Evolutionary conservation across 805 yeast genomes (phyloP).

Genomic region (Wickerhamiella cacticola): DNA sequence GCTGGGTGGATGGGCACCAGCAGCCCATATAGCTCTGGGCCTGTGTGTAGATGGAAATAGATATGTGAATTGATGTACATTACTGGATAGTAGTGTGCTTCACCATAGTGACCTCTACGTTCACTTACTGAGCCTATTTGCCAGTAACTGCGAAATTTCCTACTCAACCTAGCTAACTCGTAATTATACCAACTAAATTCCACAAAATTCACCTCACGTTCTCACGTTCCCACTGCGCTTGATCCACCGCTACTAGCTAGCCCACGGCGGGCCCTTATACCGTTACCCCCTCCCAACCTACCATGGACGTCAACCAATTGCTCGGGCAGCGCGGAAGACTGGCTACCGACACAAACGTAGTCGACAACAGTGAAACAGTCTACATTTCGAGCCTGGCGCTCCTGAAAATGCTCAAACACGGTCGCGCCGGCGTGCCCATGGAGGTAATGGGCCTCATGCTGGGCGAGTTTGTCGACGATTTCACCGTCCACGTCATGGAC

Average conservation of each 20-base stretch:
- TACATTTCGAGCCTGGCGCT: conserved; percentile 91
- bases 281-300: background rate
- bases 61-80: no score
- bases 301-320: conserved; percentile 12
- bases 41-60: no score
- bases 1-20: no score
- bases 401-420: conserved; percentile 93
- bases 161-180: no score
- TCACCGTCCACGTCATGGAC: conserved; percentile 91
- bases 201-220: no score
- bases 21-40: no score
- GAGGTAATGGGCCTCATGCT: conserved; percentile 96
- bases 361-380: conserved; percentile 92
- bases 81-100: no score
- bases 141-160: no score
- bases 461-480: conserved; percentile 95
- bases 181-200: no score
- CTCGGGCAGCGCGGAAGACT: conserved; percentile 14
- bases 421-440: conserved; percentile 67
- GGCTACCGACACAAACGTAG: conserved; percentile 56
- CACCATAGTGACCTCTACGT: no score
- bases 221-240: no score
- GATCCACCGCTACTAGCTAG: background rate
- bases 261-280: background rate
- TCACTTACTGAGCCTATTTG: no score